Percentiles rank a stretch among this genome's conserved stretches.
phyloP scores from a whole-genome alignment of 768 basidiomycete species.

The Candolleomyces eurysporus region DNA sequence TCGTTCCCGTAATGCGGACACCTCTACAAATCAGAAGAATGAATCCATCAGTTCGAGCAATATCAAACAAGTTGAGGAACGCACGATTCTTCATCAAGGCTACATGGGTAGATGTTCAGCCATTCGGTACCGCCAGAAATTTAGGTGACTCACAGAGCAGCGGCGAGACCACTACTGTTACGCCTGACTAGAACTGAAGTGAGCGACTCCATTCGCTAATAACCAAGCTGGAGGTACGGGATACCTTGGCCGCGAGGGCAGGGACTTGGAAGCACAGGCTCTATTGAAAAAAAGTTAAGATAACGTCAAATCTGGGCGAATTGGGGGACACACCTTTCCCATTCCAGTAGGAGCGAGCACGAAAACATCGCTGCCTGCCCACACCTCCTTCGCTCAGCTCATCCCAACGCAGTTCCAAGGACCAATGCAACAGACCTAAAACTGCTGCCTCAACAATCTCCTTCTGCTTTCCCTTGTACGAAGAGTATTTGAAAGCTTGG shows the following conservation, averaged over 20 bases:
- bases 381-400: not conserved
- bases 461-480: constrained; percentile 76
- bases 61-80: constrained; percentile 13
- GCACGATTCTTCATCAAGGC: constrained; percentile 83
- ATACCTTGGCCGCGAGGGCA: constrained; percentile 62
- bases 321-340: constrained; percentile 62
- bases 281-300: constrained; percentile 30
- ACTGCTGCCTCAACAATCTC: constrained; percentile 73
- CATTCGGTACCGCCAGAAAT: not conserved
- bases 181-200: constrained; percentile 46
- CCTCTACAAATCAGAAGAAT: constrained; percentile 41
- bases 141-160: constrained; percentile 53
- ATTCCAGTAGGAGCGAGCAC: constrained; percentile 86
- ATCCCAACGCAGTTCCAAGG: not conserved
- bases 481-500: constrained; percentile 65
- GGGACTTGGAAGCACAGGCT: constrained; percentile 87
- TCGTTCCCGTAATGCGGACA: constrained; percentile 54
- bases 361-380: constrained; percentile 65
- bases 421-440: constrained; percentile 38
- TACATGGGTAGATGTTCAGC: constrained; percentile 20
- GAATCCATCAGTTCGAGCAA: not conserved
- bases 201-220: not conserved
- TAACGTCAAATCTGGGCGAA: too few species aligned
- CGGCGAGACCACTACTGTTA: constrained; percentile 77
- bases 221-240: not conserved